Base-by-base conservation (phyloP, 495 filamentous ascomycete genomes). In the Barbatosphaeria neglecta region DNA sequence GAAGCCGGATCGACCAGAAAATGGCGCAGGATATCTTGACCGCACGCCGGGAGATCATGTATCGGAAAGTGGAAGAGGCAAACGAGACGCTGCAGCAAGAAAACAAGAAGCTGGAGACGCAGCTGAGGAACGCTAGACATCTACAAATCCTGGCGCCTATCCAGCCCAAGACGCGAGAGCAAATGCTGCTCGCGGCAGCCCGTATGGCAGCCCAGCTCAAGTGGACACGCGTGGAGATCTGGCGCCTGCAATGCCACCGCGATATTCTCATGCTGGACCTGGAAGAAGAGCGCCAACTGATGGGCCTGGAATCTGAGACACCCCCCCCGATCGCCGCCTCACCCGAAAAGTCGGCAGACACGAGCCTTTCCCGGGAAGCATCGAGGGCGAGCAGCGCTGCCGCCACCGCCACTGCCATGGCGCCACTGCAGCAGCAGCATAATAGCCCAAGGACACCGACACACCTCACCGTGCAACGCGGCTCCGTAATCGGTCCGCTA, bases 171-270 rank as follows among this genome's bases (percentile, higher is more conserved):
- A 90, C 88, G 6, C 72, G 92, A 44, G 92, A 97, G 55, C 76
- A 86, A 23, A 78, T 96, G 46, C 75, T 96, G 19, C 71, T 87
- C 53, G 83, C 87, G 25, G 93, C 92, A 13, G 89, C 81, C 3
- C 78, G 83, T 10, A 82, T 95, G 66, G 79, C 90, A 20, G 89
- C 89, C 6, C 90, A 92, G 54, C 68, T 97, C 31, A 90, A 93
- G 58, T 96, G 90, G 90, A 78, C 83, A 17, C 73, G 92, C 48
- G 87, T 90, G 60, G 89, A 95, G 50, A 90, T 95, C 11, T 96
- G 87, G 88, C 86, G 82, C 22, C 74, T 90, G 48, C 89, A 77
- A 58, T 96, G 90, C 50, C 88, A 97, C 62, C 82, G 82, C 43
- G 89, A 95, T 57, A 86, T 99, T 45, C 73, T 97, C 11, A 69